These are phyloP conservation scores for Pseudogymnoascus sp. DNA, from an alignment of 2,329 filamentous ascomycete species.

Conservation along the genomic window DNA sequence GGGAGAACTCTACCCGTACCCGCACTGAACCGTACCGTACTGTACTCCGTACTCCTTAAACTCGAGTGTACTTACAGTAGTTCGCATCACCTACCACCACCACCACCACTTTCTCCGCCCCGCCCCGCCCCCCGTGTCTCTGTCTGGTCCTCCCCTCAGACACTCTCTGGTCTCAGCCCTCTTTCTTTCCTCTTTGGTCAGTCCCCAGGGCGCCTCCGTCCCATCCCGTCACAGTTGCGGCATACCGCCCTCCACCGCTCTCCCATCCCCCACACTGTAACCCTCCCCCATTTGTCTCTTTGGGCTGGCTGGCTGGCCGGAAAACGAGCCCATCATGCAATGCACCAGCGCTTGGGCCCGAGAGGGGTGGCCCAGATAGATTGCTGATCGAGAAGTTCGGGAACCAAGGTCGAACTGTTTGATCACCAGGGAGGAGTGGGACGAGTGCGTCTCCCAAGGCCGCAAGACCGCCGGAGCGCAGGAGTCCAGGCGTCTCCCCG, in stretches of 20 bases:
- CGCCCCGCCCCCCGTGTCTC: constrained; percentile 3
- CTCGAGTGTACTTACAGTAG: not conserved
- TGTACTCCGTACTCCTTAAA: not conserved
- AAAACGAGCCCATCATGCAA: not conserved
- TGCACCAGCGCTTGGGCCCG: constrained; percentile 2
- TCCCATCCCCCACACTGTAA: not conserved
- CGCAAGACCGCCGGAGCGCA: not conserved
- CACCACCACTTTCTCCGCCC: not conserved
- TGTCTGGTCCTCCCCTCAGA: not conserved
- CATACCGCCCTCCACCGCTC: not conserved
- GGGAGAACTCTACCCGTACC: not conserved
- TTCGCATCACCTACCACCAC: not conserved
- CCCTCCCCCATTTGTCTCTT: not conserved
- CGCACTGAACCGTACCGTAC: not conserved
- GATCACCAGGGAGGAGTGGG: not conserved
- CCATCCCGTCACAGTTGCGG: not conserved
- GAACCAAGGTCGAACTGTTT: constrained; percentile 3
- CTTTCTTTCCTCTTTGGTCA: not conserved
- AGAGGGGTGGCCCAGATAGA: not conserved
- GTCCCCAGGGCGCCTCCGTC: not conserved
- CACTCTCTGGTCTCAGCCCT: not conserved
- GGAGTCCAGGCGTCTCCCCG: not conserved
- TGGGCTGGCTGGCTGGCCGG: not conserved
- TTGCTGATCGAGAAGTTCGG: not conserved
- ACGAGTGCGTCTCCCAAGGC: not conserved